Conservation (phyloP, 306 rosid species). For the Vicia sativa region DNA sequence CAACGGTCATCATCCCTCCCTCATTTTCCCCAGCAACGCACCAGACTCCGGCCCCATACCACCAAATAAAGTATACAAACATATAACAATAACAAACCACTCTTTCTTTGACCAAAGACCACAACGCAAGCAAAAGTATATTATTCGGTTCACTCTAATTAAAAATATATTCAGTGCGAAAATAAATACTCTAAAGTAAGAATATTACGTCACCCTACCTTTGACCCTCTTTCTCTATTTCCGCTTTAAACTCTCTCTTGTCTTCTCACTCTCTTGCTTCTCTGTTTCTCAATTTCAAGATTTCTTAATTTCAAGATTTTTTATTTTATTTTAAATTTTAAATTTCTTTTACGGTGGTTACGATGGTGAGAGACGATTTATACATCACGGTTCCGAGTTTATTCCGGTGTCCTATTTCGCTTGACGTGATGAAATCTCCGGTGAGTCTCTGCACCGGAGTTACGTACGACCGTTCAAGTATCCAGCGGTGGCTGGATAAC, state of each 20-base stretch:
- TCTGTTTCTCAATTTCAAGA: neutral
- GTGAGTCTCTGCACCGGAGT: constrained; percentile 95
- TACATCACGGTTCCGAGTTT: constrained; percentile 72
- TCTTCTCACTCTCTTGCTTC: constrained; percentile 34
- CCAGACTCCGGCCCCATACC: neutral
- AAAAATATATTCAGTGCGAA: constrained; percentile 20
- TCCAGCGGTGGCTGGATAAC: constrained; percentile 94
- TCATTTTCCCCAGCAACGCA: constrained; percentile 10
- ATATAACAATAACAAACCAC: constrained; percentile 19
- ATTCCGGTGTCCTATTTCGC: constrained; percentile 85
- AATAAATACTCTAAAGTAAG: constrained; percentile 38
- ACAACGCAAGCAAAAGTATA: constrained; percentile 42
- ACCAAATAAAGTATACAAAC: constrained; percentile 9
- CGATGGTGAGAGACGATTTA: constrained; percentile 77
- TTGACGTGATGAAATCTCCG: constrained; percentile 92
- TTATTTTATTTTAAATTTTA: neutral
- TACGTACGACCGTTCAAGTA: constrained; percentile 92
- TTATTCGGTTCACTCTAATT: constrained; percentile 14
- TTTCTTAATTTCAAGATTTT: neutral
- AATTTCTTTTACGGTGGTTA: neutral
- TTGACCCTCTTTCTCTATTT: constrained; percentile 64
- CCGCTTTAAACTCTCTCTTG: constrained; percentile 62
- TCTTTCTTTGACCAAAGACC: constrained; percentile 59
- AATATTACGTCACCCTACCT: constrained; percentile 74
- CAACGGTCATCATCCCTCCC: constrained; percentile 24